Evolutionary conservation across 805 yeast genomes (phyloP), one percentile per base, ranked within the genome.

Genomic region (Monosporozyma yasuniensis): DNA sequence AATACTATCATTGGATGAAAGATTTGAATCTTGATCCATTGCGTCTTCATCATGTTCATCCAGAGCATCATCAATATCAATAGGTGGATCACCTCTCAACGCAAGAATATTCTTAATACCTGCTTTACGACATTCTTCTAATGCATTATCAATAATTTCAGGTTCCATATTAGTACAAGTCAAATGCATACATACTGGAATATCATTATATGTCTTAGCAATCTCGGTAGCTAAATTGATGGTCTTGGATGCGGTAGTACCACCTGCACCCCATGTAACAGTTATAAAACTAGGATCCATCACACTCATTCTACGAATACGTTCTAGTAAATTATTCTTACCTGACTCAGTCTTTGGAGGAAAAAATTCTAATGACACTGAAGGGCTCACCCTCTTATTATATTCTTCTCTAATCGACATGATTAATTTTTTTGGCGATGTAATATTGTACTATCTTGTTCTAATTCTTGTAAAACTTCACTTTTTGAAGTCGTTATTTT

Each of bases 221-320:
- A 95, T 84, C 2, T 86, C 76, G 22, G 79, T 72, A 1, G 96
- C 96, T 51, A 93, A 72, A 42, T 87, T 91, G 51, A 93, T 67
- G 0, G 96, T 87, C 70, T 88, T 89, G 46, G 79, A 84, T 44
- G 91, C 80, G 9, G 97, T 88, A 4, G 95, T 81, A 2, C 99
- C 99, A 39, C 98, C 98, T 4, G 99, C 98, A 32, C 98, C 99
- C 97, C 98, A 93, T 0, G 99, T 93, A 12, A 93, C 84, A 3
- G 96, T 87, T 49, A 91, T 83, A 64, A 93, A 95, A 14, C 84
- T 71, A 3, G 98, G 98, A 50, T 89, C 90, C 54, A 93, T 70
- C 3, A 84, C 84, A 54, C 87, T 80, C 90, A 93, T 84, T 61
- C 99, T 81, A 60, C 80, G 80, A 69, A 93, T 79, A 67, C 99